Evolutionary conservation across 768 basidiomycete species (phyloP), one percentile per base, ranked within the genome.

Genomic region (Myochromella boudieri): DNA sequence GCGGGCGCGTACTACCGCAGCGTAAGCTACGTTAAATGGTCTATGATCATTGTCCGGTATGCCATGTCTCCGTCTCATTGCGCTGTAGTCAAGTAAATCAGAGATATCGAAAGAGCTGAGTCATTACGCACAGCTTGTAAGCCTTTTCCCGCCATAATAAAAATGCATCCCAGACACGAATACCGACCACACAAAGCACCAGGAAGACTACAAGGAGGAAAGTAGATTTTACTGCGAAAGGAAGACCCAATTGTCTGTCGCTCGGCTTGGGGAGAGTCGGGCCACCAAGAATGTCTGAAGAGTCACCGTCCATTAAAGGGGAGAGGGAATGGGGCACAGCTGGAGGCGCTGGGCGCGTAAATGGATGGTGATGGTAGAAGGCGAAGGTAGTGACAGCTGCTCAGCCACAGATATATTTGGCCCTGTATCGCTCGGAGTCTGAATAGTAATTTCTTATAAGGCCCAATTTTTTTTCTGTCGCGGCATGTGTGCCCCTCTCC

Each of bases 11-110:
- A 75, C 67, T 29, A 81, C 84, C 48, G 85, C 87, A 54, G 87
- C 79, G 65, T 87, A 89, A n/a, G 90, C 91, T 53, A 91, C 86
- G 63, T 86, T 87, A 74, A 92, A 92, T 10, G 90, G 87, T 25
- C 90, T 76, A 53, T 81, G 75, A 70, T 92, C 90, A 47, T 73
- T 75, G 71, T 92, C 90, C 14, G 90, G 91, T 49, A 92, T 92
- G 37, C 90, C 91, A 60, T 90, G 81, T 67, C 78, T 74, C 54
- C 90, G 72, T 50, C 90, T 81, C 74, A 82, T 82, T 52, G 82
- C 74, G 57, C 87, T 90, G 53, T 28, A 50, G 33, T 27, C 27
- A 20, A 40, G 49, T 62, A 24, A 26, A 62, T 57, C 49, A 54
- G 53, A 41, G 26, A 36, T 51, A 44, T 18, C 48, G 42, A 45